Percentiles rank a stretch among this genome's conserved stretches.
These are phyloP conservation scores for Linum usitatissimum DNA, from an alignment of 345 rosid species.

Conservation along the genomic window DNA sequence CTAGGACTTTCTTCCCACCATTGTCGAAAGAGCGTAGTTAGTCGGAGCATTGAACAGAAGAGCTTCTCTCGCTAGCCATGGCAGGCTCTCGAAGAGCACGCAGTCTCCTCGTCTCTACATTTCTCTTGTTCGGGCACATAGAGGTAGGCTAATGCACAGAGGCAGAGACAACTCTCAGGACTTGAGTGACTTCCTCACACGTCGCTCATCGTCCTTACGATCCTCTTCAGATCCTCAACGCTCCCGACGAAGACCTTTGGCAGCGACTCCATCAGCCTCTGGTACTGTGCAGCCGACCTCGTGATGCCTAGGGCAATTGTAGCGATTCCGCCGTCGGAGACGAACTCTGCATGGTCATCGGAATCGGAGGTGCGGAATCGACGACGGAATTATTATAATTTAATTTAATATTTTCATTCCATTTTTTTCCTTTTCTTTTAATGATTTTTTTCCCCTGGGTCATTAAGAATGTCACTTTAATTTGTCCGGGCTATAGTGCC, in stretches of 20 bases:
- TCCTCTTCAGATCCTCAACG: slow-evolving; percentile 50
- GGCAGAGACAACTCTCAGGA: slow-evolving; percentile 50
- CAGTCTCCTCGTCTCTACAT: not conserved
- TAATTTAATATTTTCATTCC: no score
- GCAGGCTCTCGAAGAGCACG: slow-evolving; percentile 48
- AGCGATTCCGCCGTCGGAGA: slow-evolving; percentile 29
- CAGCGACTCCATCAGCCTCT: slow-evolving; percentile 28
- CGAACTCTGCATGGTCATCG: slow-evolving; percentile 8
- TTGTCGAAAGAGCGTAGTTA: not conserved
- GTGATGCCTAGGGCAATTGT: slow-evolving; percentile 37
- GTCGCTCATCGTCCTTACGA: slow-evolving; percentile 42
- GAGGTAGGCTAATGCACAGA: slow-evolving; percentile 30
- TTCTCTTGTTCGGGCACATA: no score
- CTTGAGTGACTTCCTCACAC: slow-evolving; percentile 54
- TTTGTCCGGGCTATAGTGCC: no score
- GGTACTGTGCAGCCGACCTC: slow-evolving; percentile 60
- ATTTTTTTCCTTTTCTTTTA: no score
- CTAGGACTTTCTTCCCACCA: not conserved
- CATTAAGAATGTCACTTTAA: no score
- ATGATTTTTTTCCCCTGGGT: no score
- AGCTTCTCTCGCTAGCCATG: slow-evolving; percentile 22
- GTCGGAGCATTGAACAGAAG: not conserved
- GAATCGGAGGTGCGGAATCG: slow-evolving; percentile 19
- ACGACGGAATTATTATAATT: not conserved
- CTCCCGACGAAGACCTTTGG: slow-evolving; percentile 54